Conservation (phyloP, 495 filamentous ascomycete genomes). For the Hypoxylon rickii region DNA sequence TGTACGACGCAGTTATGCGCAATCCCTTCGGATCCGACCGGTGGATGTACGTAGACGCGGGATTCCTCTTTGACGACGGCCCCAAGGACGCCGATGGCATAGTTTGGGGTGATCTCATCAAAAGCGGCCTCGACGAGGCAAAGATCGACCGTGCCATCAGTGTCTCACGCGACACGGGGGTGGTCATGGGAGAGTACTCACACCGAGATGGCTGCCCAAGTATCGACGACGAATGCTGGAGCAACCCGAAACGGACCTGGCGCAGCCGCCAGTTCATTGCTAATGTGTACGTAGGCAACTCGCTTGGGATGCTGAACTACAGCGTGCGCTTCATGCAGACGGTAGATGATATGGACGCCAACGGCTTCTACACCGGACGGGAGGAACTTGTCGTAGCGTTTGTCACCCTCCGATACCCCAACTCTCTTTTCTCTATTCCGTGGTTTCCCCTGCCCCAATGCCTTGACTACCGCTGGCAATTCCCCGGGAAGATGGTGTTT, state of each 20-base stretch:
- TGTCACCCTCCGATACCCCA: constrained; percentile 31
- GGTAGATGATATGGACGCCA: constrained; percentile 35
- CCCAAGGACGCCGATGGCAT: constrained; percentile 14
- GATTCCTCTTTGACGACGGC: constrained; percentile 30
- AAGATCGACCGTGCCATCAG: constrained; percentile 28
- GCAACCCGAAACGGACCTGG: constrained; percentile 17
- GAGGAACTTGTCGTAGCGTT: constrained; percentile 33
- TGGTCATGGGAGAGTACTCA: constrained; percentile 32
- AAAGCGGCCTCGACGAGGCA: constrained; percentile 9
- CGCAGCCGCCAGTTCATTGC: constrained; percentile 28
- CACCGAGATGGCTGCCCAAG: constrained; percentile 18
- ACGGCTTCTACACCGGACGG: constrained; percentile 26
- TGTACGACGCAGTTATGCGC: constrained; percentile 32
- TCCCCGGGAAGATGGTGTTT: constrained; percentile 25
- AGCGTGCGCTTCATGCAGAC: constrained; percentile 34
- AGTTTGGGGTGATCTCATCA: constrained; percentile 24
- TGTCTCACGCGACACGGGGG: constrained; percentile 23
- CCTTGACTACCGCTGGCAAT: constrained; percentile 29
- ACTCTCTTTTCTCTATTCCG: constrained; percentile 32
- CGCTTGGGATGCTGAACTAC: constrained; percentile 33
- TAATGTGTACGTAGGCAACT: constrained; percentile 29
- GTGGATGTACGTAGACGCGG: constrained; percentile 30
- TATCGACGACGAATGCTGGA: constrained; percentile 27
- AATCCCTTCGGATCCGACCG: constrained; percentile 28
- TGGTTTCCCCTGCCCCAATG: constrained; percentile 28